phyloP scores from a whole-genome alignment of 2,329 filamentous ascomycete genomes.

The Thielaviopsis punctulata region DNA sequence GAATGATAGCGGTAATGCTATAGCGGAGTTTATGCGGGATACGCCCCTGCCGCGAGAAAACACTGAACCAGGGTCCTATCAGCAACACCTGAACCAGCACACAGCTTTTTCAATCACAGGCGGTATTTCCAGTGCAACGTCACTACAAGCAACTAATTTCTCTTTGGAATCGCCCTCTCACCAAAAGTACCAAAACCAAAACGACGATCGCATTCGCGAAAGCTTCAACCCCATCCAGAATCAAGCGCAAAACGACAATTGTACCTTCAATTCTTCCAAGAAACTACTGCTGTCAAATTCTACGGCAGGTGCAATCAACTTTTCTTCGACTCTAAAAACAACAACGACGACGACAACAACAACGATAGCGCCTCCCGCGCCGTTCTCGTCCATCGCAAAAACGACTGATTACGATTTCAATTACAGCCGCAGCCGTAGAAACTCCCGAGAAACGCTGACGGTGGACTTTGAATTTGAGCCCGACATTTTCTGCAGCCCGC shows the following conservation, averaged over 20 bases:
- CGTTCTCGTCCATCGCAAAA: not conserved
- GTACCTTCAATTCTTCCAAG: not conserved
- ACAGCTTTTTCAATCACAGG: not conserved
- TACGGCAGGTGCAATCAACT: not conserved
- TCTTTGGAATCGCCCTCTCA: not conserved
- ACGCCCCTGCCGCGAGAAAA: not conserved
- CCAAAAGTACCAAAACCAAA: not conserved
- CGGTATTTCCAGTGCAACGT: not conserved
- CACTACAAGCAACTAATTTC: not conserved
- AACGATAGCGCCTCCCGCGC: not conserved
- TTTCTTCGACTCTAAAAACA: not conserved
- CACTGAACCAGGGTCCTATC: not conserved
- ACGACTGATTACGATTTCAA: not conserved
- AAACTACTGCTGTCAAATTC: not conserved
- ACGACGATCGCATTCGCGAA: not conserved
- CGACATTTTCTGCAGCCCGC: constrained; percentile 2
- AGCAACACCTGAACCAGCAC: not conserved
- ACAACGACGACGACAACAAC: not conserved
- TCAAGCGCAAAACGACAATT: not conserved
- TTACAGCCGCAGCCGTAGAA: not conserved
- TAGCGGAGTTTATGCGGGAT: not conserved
- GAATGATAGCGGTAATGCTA: not conserved
- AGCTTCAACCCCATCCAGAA: too few relatives aligned
- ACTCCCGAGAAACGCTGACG: constrained; percentile 2
- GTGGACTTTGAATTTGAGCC: constrained; percentile 5